Evolutionary conservation across 805 yeast species (phyloP), one percentile per base, ranked within the genome.

Genomic region (Starmerella scarabaei): DNA sequence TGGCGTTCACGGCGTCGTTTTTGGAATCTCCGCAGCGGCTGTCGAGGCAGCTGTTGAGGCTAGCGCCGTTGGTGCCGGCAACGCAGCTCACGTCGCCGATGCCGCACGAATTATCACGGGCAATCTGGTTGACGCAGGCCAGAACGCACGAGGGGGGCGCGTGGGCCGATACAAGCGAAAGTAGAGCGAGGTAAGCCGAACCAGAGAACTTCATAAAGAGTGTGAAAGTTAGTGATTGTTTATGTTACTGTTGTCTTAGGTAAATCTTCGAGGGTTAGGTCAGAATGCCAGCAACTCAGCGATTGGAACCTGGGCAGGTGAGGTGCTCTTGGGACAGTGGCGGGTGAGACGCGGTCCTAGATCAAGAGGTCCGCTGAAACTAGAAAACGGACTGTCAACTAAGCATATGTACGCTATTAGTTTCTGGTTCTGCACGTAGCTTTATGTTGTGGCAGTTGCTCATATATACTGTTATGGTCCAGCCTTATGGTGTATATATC

Each of bases 111-210:
- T 35, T 37, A 37, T 30, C 37, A 21, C 35, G 44, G 47, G 70
- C 66, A 41, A 80, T 86, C 54, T 73, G 69, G 42, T 83, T 71
- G 43, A 81, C 88, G 72, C 94, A 84, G 30, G 94, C 93, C 59
- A 85, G 68, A 50, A 85, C 64, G 68, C 94, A 85, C 29, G 95
- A 94, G 45, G 95, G 94, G 37, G 94, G 91, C 41, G 88, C 36
- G 23, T 69, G 68, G 24, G 67, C 54, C 19, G 71, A 63, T 28
- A 59, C 65, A 21, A 60, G 52, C 1, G 45, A 38, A 21, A 39
- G 37, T 6, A 42, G 38, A 6, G 59, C 54, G 23, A 69, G 59
- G 38, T 69, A 65, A 43, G 66, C 45, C 18, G 57, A 39, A 31
- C 58, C 35, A 36, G 44, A 42, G 53, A 47, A 50, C 39, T 36